These are phyloP conservation scores for Prinsepia uniflora DNA, from an alignment of 306 rosid species.

Conservation along the genomic window DNA sequence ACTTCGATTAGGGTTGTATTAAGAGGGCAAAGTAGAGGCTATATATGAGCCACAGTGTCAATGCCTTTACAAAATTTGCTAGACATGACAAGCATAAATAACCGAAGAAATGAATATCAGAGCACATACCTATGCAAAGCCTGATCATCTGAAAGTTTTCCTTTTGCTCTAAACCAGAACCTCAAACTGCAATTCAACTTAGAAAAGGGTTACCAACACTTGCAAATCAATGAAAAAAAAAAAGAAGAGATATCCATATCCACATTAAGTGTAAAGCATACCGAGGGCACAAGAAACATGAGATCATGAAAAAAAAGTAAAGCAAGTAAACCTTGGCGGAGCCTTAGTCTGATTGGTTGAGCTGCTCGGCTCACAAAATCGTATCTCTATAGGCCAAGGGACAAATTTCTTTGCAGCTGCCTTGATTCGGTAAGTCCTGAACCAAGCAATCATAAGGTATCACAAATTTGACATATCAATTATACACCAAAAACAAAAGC, in stretches of 20 bases:
- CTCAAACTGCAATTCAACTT: conserved; percentile 49
- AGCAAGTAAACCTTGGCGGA: conserved; percentile 68
- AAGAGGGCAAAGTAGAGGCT: not conserved
- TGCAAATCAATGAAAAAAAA: not conserved
- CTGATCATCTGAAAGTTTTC: conserved; percentile 87
- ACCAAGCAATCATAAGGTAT: conserved; percentile 21
- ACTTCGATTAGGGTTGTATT: not conserved
- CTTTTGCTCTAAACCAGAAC: conserved; percentile 91
- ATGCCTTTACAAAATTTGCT: not conserved
- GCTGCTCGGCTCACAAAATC: conserved; percentile 78
- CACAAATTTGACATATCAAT: not conserved
- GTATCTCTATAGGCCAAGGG: conserved; percentile 97
- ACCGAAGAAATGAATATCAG: conserved; percentile 15
- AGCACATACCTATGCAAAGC: conserved; percentile 80
- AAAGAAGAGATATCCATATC: not conserved
- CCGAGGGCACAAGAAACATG: conserved; percentile 13
- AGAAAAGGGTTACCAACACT: conserved; percentile 10
- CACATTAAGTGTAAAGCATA: conserved; percentile 3
- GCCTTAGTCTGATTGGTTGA: conserved; percentile 77
- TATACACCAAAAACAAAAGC: not conserved
- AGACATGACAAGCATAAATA: conserved; percentile 9
- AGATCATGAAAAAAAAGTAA: conserved; percentile 21
- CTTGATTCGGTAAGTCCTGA: conserved; percentile 89
- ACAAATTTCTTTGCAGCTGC: conserved; percentile 57
- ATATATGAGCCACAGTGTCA: not conserved